These are phyloP conservation scores for Stephanocyclus meneghinianus DNA, from an alignment of 352 stramenopile genomes.

Conservation along the genomic window DNA sequence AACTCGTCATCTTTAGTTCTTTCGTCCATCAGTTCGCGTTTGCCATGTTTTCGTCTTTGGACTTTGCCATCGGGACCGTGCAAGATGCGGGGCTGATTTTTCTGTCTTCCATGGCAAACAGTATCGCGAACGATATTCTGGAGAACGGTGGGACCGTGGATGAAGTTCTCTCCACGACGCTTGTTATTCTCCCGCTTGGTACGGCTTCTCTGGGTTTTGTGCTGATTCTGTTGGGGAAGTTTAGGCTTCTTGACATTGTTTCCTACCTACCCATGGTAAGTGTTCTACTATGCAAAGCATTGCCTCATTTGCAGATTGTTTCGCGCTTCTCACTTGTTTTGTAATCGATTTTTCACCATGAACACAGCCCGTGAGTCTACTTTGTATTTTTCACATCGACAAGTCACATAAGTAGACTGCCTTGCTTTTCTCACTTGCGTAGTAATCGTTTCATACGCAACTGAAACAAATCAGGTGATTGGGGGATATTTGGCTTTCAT, in stretches of 20 bases:
- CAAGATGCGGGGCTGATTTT: slow-evolving; percentile 93
- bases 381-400: neutral
- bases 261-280: slow-evolving; percentile 88
- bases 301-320: neutral
- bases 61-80: slow-evolving; percentile 91
- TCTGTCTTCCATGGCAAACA: slow-evolving; percentile 87
- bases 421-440: too few relatives aligned
- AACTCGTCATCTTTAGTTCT: slow-evolving; percentile 90
- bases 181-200: slow-evolving; percentile 86
- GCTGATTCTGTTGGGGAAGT: slow-evolving; percentile 87
- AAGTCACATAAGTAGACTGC: too few relatives aligned
- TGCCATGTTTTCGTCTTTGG: slow-evolving; percentile 86
- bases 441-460: neutral
- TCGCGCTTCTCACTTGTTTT: neutral
- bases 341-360: too few relatives aligned
- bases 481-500: slow-evolving; percentile 92
- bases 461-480: slow-evolving; percentile 55
- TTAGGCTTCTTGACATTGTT: slow-evolving; percentile 88
- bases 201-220: slow-evolving; percentile 86
- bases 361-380: neutral
- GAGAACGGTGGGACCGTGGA: slow-evolving; percentile 51
- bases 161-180: slow-evolving; percentile 84
- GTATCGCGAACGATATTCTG: slow-evolving; percentile 82
- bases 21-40: slow-evolving; percentile 90
- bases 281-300: slow-evolving; percentile 68